Evolutionary conservation across 176 grass and related monocot genomes (phyloP), one percentile per base, ranked within the genome.

Genomic region (Guadua angustifolia): DNA sequence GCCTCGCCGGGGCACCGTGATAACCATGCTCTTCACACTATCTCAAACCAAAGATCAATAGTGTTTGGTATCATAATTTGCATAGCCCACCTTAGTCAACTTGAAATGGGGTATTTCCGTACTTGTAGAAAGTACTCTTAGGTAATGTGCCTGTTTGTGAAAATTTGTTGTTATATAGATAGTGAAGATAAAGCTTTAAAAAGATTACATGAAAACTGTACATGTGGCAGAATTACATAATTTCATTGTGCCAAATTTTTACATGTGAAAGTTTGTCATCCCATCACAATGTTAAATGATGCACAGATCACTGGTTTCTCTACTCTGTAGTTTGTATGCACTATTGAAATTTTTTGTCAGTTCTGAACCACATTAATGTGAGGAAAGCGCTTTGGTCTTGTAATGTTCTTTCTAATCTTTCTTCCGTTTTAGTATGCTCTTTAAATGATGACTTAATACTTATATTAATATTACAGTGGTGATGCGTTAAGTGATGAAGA

Each of bases 391-490:
- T 77, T 43, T 70, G 26, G 52, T 46, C 26, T 81, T 78, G 22
- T 61, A 82, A 60, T 84, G 60, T 74, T 65, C 53, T 77, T 76
- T 86, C 26, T 50, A 64, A n/a, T 71, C 61, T 42, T 74, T 36
- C 14, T 47, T 77, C 18, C 0, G 0, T 62, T 85, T 24, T 19
- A 49, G 46, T 81, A 33, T 36, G 57, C 64, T 52, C 69, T 39
- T 47, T 52, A 51, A 91, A 32, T 76, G 19, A 40, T 51, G 53
- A 35, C 53, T 58, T 59, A 75, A 78, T 66, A 68, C 57, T 49
- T 75, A 44, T 83, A 80, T 85, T 95, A 82, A 44, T 83, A 80
- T 85, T 94, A 82, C 91, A 95, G 96, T 74, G 86, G 86, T 83
- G 84, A 88, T 83, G 78, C 71, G 53, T 72, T 94, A 73, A 84